Conservation (phyloP, 1,284 basidiomycete species). For the Ganoderma boninense region DNA sequence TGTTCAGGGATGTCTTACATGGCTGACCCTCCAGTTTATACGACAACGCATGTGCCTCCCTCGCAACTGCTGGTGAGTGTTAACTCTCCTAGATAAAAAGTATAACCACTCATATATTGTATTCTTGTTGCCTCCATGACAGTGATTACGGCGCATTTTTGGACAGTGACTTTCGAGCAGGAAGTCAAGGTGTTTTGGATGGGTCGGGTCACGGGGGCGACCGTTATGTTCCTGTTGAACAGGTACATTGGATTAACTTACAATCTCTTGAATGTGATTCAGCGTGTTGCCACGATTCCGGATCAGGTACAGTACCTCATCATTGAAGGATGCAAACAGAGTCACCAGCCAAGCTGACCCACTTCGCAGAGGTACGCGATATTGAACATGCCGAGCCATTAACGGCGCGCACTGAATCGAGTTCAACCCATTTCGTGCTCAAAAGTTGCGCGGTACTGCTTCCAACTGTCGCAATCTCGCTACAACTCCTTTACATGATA, state of each 20-base stretch:
- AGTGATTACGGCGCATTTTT: background rate
- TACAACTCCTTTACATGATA: background rate
- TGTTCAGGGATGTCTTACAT: background rate
- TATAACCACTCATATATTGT: background rate
- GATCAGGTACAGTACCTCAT: background rate
- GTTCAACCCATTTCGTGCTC: background rate
- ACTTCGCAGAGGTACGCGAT: background rate
- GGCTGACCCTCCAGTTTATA: background rate
- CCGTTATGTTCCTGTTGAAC: constrained; percentile 1
- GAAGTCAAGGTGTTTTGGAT: background rate
- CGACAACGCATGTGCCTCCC: background rate
- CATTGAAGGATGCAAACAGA: background rate
- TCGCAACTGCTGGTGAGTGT: background rate
- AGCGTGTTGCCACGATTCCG: background rate
- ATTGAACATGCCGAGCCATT: background rate
- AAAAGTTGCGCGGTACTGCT: background rate
- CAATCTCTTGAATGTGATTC: background rate
- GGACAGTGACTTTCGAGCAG: background rate
- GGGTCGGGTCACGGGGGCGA: background rate
- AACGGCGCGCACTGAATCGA: background rate
- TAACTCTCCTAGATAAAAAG: background rate
- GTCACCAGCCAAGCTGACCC: background rate
- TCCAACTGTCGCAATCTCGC: background rate
- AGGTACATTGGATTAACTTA: background rate
- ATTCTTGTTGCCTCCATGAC: background rate